Evolutionary conservation across 1,139 yeast species (phyloP), one percentile per base, ranked within the genome.

Genomic region (Meyerozyma elateridarum): DNA sequence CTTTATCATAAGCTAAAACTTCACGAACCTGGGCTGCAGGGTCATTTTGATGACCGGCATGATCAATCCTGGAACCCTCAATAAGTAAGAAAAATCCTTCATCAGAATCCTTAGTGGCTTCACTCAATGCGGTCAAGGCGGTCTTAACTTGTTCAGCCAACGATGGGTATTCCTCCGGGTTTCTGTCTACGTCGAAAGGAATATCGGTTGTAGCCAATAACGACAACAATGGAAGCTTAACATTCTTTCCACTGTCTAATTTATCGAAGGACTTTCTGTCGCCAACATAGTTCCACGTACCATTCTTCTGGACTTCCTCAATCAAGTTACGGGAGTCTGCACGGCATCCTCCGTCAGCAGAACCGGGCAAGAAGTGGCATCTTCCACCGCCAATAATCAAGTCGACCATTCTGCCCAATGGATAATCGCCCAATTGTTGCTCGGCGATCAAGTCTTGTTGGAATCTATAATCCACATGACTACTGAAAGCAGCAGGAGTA

Each of bases 21-120:
- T 66, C 73, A 40, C 72, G 49, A 2, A 64, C 71, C 35, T 52
- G 57, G 2, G 59, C 56, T 2, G 56, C 57, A n/a, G 59, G 54
- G 37, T 54, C 59, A 31, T 54, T 54, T 33, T 47, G 52, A 46
- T 54, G 59, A 24, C 57, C 59, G 3, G 58, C 56, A 25, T 54
- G 59, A 42, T 54, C 59, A 38, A 52, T 52, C 36, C 57, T 38
- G 9, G 54, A 47, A 3, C 57, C 56, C 34, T 54, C 59, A 13
- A 54, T 51, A 30, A 54, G 45, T 30, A 54, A 44, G 35, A 54
- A 52, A 37, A 54, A 52, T 5, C 59, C 59, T 27, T 46, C 24
- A 15, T 52, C 56, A 8, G 54, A 46, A 31, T 51, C 41, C 30
- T 44, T 38, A 4, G 57, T 49, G 26, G 58, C 58, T 25, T 48